phyloP scores from a whole-genome alignment of 176 grass and related monocot genomes.

The Rhynchospora breviuscula region DNA sequence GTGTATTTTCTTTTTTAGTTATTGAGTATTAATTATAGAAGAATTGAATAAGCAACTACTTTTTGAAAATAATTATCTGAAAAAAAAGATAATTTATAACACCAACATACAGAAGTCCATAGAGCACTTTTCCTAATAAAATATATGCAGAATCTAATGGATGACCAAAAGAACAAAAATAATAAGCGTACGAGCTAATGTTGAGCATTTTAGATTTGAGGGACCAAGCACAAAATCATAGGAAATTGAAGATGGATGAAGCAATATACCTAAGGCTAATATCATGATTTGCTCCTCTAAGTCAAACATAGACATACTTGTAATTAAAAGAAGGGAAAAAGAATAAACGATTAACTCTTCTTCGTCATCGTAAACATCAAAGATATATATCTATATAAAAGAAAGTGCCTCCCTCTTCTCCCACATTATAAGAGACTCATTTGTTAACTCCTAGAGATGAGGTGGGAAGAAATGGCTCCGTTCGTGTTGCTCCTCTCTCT shows the following conservation, averaged over 20 bases:
- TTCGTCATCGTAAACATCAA: background rate
- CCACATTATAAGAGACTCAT: background rate
- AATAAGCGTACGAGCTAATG: background rate
- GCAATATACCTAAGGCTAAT: background rate
- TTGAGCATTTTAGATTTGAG: background rate
- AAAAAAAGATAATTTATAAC: background rate
- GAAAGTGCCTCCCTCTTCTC: background rate
- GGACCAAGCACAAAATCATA: background rate
- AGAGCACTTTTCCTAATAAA: no score
- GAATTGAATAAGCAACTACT: background rate
- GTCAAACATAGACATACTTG: background rate
- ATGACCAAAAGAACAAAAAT: background rate
- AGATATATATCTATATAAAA: background rate
- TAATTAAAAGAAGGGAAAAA: background rate
- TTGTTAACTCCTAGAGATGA: background rate
- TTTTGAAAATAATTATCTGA: background rate
- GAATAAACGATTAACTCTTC: no score
- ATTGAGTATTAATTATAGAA: background rate
- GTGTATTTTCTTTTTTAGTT: background rate
- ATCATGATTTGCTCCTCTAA: background rate
- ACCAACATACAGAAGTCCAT: no score
- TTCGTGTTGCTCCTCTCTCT: slow-evolving; percentile 28
- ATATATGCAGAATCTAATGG: background rate
- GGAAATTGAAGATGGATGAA: background rate
- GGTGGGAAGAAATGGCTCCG: background rate